Conservation (phyloP, 1,139 yeast species). For the Arxiozyma slooffiae region DNA sequence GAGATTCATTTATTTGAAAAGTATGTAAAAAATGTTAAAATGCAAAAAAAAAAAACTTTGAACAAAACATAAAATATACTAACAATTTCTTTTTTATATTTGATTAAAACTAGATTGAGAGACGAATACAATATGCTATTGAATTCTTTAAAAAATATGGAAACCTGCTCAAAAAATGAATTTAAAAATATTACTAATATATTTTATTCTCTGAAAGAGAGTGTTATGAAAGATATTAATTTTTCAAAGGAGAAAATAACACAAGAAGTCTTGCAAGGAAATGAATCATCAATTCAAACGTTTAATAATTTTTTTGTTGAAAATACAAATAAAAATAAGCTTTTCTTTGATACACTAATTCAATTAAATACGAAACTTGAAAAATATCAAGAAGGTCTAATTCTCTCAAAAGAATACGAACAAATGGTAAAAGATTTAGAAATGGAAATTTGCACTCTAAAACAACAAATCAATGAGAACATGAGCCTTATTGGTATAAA, state of each 20-base stretch:
- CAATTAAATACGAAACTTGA: conserved; percentile 1
- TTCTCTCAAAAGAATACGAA: conserved; percentile 7
- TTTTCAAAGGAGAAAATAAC: background rate
- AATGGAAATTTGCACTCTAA: conserved; percentile 11
- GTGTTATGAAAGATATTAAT: background rate
- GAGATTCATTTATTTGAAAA: background rate
- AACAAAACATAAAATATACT: background rate
- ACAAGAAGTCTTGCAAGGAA: background rate
- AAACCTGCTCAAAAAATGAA: background rate
- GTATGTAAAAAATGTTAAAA: background rate
- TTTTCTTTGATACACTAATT: background rate
- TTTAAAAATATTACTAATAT: no score
- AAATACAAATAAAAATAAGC: background rate
- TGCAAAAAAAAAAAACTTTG: no score
- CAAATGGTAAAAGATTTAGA: conserved; percentile 7
- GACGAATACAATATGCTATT: background rate
- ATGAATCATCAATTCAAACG: background rate
- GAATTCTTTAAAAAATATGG: background rate
- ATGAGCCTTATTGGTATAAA: conserved; percentile 22
- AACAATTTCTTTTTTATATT: background rate
- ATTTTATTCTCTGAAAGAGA: background rate
- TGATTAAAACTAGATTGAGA: background rate
- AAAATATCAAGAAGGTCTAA: conserved; percentile 5
- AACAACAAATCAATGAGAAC: conserved; percentile 24
- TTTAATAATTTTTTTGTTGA: background rate